Evolutionary conservation across 2,329 filamentous ascomycete species (phyloP).

Genomic region (Sporothrix globosa): DNA sequence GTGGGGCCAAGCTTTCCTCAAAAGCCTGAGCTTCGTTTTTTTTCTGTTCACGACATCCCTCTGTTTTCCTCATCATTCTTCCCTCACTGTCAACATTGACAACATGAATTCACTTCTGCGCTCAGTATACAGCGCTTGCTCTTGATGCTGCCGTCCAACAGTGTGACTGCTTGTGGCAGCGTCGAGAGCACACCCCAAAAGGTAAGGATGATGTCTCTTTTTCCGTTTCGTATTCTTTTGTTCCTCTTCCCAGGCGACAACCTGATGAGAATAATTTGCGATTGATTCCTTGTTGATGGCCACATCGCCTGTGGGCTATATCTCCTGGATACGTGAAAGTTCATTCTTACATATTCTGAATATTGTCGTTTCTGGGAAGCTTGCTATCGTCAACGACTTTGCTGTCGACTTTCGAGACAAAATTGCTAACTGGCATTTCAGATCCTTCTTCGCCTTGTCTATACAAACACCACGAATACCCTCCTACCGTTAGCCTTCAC

Average conservation of each 20-base stretch:
- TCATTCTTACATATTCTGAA: slow-evolving; percentile 94
- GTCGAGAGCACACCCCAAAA: slow-evolving; percentile 11
- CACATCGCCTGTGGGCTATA: slow-evolving; percentile 80
- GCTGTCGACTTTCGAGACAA: not conserved
- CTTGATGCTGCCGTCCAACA: not conserved
- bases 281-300: slow-evolving; percentile 78
- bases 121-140: slow-evolving; percentile 8
- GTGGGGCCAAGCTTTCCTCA: slow-evolving; percentile 19
- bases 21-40: slow-evolving; percentile 12
- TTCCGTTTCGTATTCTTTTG: slow-evolving; percentile 25
- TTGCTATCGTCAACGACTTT: not conserved
- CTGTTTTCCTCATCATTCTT: not conserved
- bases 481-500: too few relatives aligned
- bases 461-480: not conserved
- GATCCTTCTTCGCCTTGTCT: not conserved
- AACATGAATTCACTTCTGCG: not conserved
- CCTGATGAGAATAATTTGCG: slow-evolving; percentile 95
- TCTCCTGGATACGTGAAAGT: slow-evolving; percentile 75
- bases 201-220: slow-evolving; percentile 30
- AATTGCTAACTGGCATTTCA: slow-evolving; percentile 24
- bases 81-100: not conserved
- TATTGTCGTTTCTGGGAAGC: slow-evolving; percentile 26
- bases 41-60: not conserved
- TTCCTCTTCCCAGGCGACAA: slow-evolving; percentile 33
- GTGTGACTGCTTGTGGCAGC: not conserved